A percentile compares a stretch with the other conserved stretches of the same genome.
Evolutionary conservation across 345 rosid species (phyloP).

Genomic region (Balakata baccata): DNA sequence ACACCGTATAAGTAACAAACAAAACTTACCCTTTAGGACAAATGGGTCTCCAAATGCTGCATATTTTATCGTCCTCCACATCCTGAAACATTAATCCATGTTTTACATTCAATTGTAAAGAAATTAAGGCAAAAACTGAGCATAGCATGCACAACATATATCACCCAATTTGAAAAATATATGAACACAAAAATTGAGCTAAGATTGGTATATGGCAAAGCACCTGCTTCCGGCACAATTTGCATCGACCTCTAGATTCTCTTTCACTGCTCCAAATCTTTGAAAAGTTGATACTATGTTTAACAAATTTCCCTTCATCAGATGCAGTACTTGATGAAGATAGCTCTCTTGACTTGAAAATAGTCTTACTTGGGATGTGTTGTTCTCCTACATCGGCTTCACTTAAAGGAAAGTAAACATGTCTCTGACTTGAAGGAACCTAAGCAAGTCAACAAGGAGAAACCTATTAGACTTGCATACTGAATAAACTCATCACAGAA

Average conservation of each 20-base stretch:
- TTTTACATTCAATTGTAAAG: neutral
- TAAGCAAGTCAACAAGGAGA: constrained; percentile 25
- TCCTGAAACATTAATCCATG: constrained; percentile 43
- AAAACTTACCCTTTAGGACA: constrained; percentile 78
- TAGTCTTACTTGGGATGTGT: constrained; percentile 39
- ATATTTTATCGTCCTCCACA: constrained; percentile 52
- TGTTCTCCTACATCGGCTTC: constrained; percentile 53
- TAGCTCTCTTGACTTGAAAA: constrained; percentile 56
- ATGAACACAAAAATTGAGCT: neutral
- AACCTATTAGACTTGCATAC: constrained; percentile 13
- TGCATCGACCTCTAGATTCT: constrained; percentile 67
- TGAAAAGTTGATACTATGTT: constrained; percentile 65
- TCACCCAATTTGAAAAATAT: neutral
- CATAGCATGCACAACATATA: neutral
- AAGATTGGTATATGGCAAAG: constrained; percentile 16
- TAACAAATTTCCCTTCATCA: constrained; percentile 55
- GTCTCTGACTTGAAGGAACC: constrained; percentile 95
- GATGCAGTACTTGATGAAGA: constrained; percentile 55
- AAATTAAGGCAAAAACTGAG: neutral
- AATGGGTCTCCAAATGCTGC: constrained; percentile 89
- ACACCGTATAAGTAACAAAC: neutral
- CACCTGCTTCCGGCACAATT: constrained; percentile 78
- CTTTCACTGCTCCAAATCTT: constrained; percentile 92
- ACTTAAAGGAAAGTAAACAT: constrained; percentile 68
- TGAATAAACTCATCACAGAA: neutral